A percentile compares a stretch with the other conserved stretches of the same genome.
phyloP scores from a whole-genome alignment of 2,329 filamentous ascomycete species.

The Ophiostoma sp. region DNA sequence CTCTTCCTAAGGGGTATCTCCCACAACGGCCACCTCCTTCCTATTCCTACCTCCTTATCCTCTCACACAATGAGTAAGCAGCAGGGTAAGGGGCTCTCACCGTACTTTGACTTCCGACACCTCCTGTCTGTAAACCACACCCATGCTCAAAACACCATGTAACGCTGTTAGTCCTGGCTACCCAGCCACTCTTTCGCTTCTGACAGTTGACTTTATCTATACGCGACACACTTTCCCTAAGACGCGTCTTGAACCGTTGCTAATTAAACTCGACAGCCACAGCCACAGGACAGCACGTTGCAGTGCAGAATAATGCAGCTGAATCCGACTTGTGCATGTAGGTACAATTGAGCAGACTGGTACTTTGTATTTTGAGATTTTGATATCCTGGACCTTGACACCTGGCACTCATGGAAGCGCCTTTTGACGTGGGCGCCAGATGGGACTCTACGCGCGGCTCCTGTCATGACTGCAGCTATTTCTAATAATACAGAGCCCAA shows the following conservation, averaged over 20 bases:
- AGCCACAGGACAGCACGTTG: neutral
- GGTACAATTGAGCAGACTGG: neutral
- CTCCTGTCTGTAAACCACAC: neutral
- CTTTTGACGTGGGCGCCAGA: neutral
- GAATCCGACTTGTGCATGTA: neutral
- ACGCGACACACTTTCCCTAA: neutral
- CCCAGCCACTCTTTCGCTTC: neutral
- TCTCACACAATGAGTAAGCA: neutral
- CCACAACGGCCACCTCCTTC: neutral
- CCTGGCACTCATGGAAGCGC: neutral
- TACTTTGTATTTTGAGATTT: neutral
- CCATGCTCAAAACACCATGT: neutral
- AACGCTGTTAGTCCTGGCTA: neutral
- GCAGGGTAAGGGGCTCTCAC: slow-evolving; percentile 5
- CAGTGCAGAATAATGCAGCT: neutral
- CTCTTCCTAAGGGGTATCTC: too few species aligned
- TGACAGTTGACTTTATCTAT: neutral
- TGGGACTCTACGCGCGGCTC: neutral
- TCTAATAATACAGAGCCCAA: neutral
- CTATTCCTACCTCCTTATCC: neutral
- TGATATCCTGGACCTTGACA: neutral
- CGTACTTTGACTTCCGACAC: slow-evolving; percentile 7
- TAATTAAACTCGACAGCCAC: neutral
- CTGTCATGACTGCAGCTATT: neutral
- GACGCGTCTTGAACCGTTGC: neutral